Evolutionary conservation across 208 protist species (phyloP).

Genomic region (Crithidia thermophila): DNA sequence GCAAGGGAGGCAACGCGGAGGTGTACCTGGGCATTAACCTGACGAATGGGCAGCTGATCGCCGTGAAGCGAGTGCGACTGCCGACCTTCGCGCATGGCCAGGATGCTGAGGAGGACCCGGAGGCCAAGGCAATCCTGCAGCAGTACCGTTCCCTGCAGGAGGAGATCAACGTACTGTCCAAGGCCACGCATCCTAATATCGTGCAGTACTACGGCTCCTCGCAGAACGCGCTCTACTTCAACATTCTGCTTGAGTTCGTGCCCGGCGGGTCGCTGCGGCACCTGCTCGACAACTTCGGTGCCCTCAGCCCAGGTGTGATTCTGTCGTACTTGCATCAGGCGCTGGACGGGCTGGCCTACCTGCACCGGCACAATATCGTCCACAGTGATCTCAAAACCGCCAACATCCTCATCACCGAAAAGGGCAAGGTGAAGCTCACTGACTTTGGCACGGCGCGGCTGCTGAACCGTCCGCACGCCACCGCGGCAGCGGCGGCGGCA

Average conservation of each 20-base stretch:
- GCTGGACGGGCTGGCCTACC: slow-evolving; percentile 83
- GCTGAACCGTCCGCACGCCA: slow-evolving; percentile 54
- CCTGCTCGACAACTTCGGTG: slow-evolving; percentile 90
- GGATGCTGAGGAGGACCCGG: slow-evolving; percentile 34
- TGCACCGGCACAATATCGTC: slow-evolving; percentile 89
- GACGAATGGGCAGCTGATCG: slow-evolving; percentile 90
- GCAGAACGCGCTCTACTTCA: slow-evolving; percentile 85
- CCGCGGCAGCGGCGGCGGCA: slow-evolving; percentile 18
- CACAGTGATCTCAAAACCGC: slow-evolving; percentile 92
- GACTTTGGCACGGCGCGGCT: slow-evolving; percentile 91
- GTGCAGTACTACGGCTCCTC: slow-evolving; percentile 91
- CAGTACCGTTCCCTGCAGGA: slow-evolving; percentile 88
- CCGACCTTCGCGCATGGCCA: slow-evolving; percentile 35
- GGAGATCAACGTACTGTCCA: slow-evolving; percentile 91
- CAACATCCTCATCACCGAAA: slow-evolving; percentile 92
- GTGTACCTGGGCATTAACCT: slow-evolving; percentile 92
- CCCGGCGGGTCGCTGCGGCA: slow-evolving; percentile 89
- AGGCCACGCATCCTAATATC: slow-evolving; percentile 90
- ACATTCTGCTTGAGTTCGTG: slow-evolving; percentile 93
- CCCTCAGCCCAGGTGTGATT: slow-evolving; percentile 81
- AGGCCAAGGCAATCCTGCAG: slow-evolving; percentile 68
- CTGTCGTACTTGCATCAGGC: slow-evolving; percentile 83
- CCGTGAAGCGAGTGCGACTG: slow-evolving; percentile 88
- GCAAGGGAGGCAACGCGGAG: slow-evolving; percentile 89
- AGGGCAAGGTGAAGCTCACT: slow-evolving; percentile 84